phyloP scores from a whole-genome alignment of 495 filamentous ascomycete genomes.

The Parachaetomium inaequale region DNA sequence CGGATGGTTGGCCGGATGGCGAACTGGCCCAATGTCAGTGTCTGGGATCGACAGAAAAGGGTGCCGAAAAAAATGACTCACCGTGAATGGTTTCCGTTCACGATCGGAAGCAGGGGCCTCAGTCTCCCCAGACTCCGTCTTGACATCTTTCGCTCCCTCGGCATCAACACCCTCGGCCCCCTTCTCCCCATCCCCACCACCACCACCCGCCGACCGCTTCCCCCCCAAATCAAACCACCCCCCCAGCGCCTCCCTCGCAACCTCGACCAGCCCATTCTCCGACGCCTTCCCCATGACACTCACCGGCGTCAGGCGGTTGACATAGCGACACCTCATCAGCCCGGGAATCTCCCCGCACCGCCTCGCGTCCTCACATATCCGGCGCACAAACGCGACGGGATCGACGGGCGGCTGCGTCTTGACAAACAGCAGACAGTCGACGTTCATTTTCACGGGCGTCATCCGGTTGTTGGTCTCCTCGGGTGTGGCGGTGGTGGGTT shows the following conservation, averaged over 20 bases:
- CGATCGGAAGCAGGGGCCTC: not conserved
- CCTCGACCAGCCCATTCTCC: constrained; percentile 66
- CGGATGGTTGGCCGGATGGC: constrained; percentile 84
- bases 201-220: constrained; percentile 12
- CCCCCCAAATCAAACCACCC: constrained; percentile 63
- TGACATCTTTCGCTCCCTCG: constrained; percentile 17
- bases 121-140: constrained; percentile 10
- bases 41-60: not conserved
- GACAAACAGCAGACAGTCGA: constrained; percentile 74
- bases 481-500: constrained; percentile 22
- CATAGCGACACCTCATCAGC: constrained; percentile 65
- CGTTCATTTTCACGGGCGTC: constrained; percentile 63
- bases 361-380: constrained; percentile 66
- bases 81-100: constrained; percentile 26
- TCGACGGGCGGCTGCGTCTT: constrained; percentile 65
- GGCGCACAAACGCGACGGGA: constrained; percentile 72
- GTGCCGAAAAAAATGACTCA: not conserved
- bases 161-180: constrained; percentile 29
- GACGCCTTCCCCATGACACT: constrained; percentile 72
- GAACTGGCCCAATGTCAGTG: constrained; percentile 52
- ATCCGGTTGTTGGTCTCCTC: constrained; percentile 34
- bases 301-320: constrained; percentile 83
- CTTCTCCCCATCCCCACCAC: not conserved
- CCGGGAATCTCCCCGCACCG: constrained; percentile 36
- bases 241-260: constrained; percentile 65